Percentiles rank a stretch among this genome's conserved stretches.
phyloP scores from a whole-genome alignment of 2,329 filamentous ascomycete species.

The Albifimbria verrucaria region DNA sequence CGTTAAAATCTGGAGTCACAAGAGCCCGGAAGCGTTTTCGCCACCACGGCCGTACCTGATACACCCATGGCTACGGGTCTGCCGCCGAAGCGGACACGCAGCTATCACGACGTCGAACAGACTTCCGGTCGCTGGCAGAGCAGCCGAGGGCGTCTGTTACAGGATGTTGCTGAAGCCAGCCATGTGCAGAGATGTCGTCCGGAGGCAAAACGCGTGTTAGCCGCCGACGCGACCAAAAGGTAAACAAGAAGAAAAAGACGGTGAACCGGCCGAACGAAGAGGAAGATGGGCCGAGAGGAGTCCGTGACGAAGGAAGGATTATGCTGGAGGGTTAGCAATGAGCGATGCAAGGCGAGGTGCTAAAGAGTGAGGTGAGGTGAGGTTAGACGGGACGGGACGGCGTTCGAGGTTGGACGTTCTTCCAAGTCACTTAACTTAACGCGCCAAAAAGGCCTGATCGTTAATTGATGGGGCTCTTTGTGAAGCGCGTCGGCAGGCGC shows the following conservation, averaged over 20 bases:
- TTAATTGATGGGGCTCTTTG: no score
- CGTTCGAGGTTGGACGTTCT: no score
- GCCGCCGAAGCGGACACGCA: neutral
- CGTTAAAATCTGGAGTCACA: constrained; percentile 13
- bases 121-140: no score
- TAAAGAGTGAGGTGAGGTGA: neutral
- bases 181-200: neutral
- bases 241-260: neutral
- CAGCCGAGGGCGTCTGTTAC: neutral
- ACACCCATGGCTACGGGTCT: neutral
- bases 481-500: neutral
- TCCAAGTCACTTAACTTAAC: no score
- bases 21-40: neutral
- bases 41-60: constrained; percentile 18
- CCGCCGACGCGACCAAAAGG: neutral
- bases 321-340: neutral
- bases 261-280: neutral
- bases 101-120: neutral
- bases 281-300: no score
- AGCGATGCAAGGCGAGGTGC: neutral
- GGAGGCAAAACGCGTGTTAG: neutral
- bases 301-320: no score
- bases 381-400: no score
- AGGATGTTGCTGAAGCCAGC: neutral
- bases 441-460: no score